A percentile compares a stretch with the other conserved stretches of the same genome.
Evolutionary conservation across 208 protist species (phyloP).

Genomic region (Trypanosoma brucei): DNA sequence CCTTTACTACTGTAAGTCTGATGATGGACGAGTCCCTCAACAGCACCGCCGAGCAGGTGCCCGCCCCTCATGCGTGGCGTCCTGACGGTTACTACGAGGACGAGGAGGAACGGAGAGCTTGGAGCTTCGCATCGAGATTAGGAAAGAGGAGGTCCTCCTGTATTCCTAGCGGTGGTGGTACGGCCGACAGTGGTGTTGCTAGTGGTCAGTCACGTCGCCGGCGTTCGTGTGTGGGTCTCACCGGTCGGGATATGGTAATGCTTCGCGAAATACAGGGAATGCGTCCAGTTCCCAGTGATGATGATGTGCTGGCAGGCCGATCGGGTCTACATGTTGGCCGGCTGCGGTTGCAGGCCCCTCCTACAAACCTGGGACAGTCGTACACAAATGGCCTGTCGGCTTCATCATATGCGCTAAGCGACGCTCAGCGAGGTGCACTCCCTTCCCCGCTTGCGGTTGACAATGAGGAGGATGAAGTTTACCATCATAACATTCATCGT

Average conservation of each 20-base stretch:
- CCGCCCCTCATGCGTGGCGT: conserved; percentile 73
- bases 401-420: conserved; percentile 12
- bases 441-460: conserved; percentile 36
- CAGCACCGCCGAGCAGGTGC: conserved; percentile 64
- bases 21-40: conserved; percentile 47
- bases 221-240: background rate
- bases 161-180: background rate
- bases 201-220: background rate
- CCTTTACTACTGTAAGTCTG: conserved; percentile 42
- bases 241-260: conserved; percentile 1
- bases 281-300: conserved; percentile 38
- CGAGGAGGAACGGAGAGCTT: conserved; percentile 11
- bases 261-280: conserved; percentile 47
- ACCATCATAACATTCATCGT: conserved; percentile 57
- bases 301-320: conserved; percentile 30
- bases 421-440: conserved; percentile 23
- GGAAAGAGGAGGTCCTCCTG: background rate
- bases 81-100: conserved; percentile 46
- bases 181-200: background rate
- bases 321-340: conserved; percentile 4
- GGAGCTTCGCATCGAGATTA: conserved; percentile 17
- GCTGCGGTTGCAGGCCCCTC: background rate
- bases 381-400: background rate
- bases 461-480: conserved; percentile 44
- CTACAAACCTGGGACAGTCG: background rate